Conservation (phyloP, 192 early-diverging fungal species). For the Coemansia sp. region DNA sequence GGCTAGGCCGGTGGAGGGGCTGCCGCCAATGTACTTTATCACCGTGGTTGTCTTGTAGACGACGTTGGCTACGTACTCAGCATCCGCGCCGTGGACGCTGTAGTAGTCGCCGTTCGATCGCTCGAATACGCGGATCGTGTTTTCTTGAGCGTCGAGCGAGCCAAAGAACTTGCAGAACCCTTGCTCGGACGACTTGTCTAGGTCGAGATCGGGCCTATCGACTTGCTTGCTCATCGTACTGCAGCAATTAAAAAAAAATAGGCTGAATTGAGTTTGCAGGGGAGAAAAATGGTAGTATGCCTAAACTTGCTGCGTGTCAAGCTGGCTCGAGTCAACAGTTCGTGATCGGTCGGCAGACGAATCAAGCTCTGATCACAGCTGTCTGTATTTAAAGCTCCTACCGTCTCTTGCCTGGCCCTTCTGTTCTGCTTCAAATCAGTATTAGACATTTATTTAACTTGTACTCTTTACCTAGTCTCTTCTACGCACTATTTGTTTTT, state of each 20-base stretch:
- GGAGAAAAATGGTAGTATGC: too few relatives aligned
- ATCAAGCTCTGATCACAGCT: too few relatives aligned
- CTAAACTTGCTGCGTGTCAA: background rate
- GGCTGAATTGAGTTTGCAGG: background rate
- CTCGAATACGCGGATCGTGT: conserved; percentile 55
- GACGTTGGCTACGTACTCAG: conserved; percentile 76
- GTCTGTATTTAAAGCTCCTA: too few relatives aligned
- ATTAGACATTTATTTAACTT: too few relatives aligned
- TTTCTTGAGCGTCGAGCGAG: conserved; percentile 23
- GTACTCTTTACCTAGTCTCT: too few relatives aligned
- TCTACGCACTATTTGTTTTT: too few relatives aligned
- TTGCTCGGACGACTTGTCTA: conserved; percentile 44
- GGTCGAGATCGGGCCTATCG: conserved; percentile 33
- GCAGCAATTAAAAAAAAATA: background rate
- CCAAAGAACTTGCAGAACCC: conserved; percentile 43
- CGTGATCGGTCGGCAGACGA: too few relatives aligned
- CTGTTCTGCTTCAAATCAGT: too few relatives aligned
- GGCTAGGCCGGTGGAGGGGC: conserved; percentile 59
- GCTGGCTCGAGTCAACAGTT: background rate
- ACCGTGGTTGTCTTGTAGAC: conserved; percentile 92
- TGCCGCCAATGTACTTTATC: conserved; percentile 83
- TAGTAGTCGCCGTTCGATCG: conserved; percentile 69
- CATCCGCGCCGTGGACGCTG: conserved; percentile 86
- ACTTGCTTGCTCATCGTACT: conserved; percentile 23
- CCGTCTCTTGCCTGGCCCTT: too few relatives aligned